Evolutionary conservation across 176 grass and related monocot species (phyloP).

Genomic region (Zea luxurians): DNA sequence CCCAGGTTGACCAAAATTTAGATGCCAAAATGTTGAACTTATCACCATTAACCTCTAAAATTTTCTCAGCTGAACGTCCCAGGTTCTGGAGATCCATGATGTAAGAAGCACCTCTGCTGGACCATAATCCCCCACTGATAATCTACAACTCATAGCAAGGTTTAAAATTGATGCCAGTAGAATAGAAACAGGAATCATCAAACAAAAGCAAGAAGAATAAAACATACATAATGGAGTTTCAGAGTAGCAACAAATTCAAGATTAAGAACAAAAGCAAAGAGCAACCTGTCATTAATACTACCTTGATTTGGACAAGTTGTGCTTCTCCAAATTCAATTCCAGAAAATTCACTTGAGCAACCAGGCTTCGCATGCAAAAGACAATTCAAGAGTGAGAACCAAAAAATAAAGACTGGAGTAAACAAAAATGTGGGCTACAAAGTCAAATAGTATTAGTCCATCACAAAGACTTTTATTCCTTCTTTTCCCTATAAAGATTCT

Average conservation of each 20-base stretch:
- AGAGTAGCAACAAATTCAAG: background rate
- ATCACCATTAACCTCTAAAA: slow-evolving; percentile 69
- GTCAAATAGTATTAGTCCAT: slow-evolving; percentile 6
- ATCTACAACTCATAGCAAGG: slow-evolving; percentile 53
- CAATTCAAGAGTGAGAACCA: slow-evolving; percentile 31
- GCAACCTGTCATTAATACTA: slow-evolving; percentile 24
- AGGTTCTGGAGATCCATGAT: slow-evolving; percentile 61
- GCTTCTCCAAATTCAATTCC: slow-evolving; percentile 85
- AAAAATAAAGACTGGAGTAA: slow-evolving; percentile 26
- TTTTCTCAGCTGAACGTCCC: slow-evolving; percentile 56
- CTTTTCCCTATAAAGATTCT: background rate
- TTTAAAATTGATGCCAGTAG: slow-evolving; percentile 18
- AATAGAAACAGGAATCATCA: background rate
- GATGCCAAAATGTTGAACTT: slow-evolving; percentile 76
- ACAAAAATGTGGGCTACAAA: slow-evolving; percentile 7
- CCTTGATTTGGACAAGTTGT: slow-evolving; percentile 98
- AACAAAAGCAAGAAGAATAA: slow-evolving; percentile 22
- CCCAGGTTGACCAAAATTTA: slow-evolving; percentile 96
- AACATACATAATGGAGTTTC: background rate
- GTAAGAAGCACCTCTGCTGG: slow-evolving; percentile 58
- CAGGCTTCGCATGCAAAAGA: slow-evolving; percentile 73
- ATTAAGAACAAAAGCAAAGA: slow-evolving; percentile 7
- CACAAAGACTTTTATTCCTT: background rate
- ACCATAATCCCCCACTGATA: slow-evolving; percentile 80
- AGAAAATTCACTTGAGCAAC: slow-evolving; percentile 83